Percentiles rank a stretch among this genome's conserved stretches.
Conservation (phyloP, 2,329 filamentous ascomycete genomes). For the Fusarium sp. region DNA sequence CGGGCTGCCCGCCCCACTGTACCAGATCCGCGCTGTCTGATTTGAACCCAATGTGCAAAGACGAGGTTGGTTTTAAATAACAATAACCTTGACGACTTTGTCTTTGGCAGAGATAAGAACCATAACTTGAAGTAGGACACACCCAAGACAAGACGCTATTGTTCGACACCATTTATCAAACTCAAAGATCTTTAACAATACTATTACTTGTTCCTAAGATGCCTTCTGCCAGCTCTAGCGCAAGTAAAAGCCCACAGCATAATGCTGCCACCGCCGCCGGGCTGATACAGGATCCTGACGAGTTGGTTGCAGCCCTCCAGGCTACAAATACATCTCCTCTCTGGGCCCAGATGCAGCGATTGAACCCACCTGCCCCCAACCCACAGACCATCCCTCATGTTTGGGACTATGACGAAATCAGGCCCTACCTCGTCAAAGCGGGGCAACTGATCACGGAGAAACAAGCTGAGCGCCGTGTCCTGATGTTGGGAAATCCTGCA, state of each 20-base stretch:
- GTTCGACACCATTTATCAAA: not conserved
- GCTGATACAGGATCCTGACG: not conserved
- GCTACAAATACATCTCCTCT: constrained; percentile 50
- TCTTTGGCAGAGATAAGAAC: not conserved
- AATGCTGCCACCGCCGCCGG: not conserved
- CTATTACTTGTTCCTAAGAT: not conserved
- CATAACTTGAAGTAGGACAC: not conserved
- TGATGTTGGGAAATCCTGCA: constrained; percentile 56
- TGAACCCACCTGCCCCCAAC: constrained; percentile 60
- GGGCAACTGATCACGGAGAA: constrained; percentile 52
- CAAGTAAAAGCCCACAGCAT: fast-evolving
- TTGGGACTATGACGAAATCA: constrained; percentile 52
- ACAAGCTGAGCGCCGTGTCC: constrained; percentile 55
- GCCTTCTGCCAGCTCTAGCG: not conserved
- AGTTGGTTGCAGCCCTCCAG: constrained; percentile 2
- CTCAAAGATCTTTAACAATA: not conserved
- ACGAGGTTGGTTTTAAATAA: not conserved
- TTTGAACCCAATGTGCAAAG: fast-evolving
- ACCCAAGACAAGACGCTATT: not conserved
- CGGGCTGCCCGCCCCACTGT: not conserved
- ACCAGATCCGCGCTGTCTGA: not conserved
- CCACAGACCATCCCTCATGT: constrained; percentile 54
- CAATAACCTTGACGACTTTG: fast-evolving
- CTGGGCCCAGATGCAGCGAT: constrained; percentile 60
- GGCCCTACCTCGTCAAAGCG: constrained; percentile 50